Evolutionary conservation across 106 monocot species (phyloP), one percentile per base, ranked within the genome.

Genomic region (Iris macrosiphon): DNA sequence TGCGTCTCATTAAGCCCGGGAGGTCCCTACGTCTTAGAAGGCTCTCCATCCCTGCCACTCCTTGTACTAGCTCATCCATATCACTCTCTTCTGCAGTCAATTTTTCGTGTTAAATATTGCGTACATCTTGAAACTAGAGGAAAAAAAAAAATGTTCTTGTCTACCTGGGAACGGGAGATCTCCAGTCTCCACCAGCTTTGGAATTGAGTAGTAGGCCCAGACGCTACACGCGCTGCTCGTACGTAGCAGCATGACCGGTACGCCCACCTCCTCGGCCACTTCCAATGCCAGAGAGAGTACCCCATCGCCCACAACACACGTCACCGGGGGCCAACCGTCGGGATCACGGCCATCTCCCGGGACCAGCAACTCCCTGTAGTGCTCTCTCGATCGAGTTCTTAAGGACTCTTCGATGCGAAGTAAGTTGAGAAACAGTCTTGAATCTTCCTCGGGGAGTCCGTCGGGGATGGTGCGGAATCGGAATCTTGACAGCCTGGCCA

Each of bases 391-490:
- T 4, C 22, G 40, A 14, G 56, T 62, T 23, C 45, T 28, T 59
- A 78, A 3, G 2, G 78, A 69, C 21, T 57, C 8, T 1, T 26
- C 20, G 7, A 81, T n/a, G 18, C 27, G 6, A 9, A 23, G 12
- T 14, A 77, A 55, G 24, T 70, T 64, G 29, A 52, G 4, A 15
- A 64, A 18, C 30, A 44, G 25, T 0, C 74, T 60, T 13, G 63
- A 48, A 15, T 55, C 31, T 33, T 74, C 79, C n/a, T 74, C 65
- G 1, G 74, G 64, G 40, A 74, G 53, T 0, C 80, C 80, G 26
- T 80, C 80, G 20, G 80, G 52, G 66, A 80, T 67, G 50, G 70
- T 66, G 23, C 25, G 37, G 52, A 71, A 80, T 39, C 62, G 57
- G 52, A 80, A 61, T 7, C 21, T 22, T 21, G 72, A 71, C 4